phyloP scores from a whole-genome alignment of 257 asterid genomes.

The Penstemon davidsonii region DNA sequence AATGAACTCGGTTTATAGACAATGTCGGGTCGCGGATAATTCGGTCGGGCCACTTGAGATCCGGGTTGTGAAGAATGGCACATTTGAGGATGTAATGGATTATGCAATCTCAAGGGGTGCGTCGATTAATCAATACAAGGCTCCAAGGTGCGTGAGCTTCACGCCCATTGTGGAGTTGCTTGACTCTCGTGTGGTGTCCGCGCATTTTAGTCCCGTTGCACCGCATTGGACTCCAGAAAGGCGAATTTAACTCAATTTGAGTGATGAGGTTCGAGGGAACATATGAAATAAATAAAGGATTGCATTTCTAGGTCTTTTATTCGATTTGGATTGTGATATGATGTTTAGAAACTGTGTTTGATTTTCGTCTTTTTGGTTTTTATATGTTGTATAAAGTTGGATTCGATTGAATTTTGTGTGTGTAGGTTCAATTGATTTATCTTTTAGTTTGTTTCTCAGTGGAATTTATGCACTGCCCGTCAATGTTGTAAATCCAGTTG shows the following conservation, averaged over 20 bases:
- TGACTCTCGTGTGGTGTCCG: slow-evolving; percentile 59
- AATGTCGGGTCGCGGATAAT: slow-evolving; percentile 71
- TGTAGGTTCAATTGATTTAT: background rate
- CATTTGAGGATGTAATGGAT: slow-evolving; percentile 89
- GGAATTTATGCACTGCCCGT: no score
- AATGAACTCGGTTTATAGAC: slow-evolving; percentile 70
- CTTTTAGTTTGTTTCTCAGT: no score
- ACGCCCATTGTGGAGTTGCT: slow-evolving; percentile 71
- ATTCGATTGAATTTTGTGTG: background rate
- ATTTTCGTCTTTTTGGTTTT: background rate
- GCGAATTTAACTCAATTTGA: slow-evolving; percentile 28
- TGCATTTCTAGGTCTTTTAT: background rate
- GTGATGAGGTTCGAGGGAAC: slow-evolving; percentile 8
- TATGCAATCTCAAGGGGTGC: slow-evolving; percentile 81
- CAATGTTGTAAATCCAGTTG: no score
- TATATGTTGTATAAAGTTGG: background rate
- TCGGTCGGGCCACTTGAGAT: slow-evolving; percentile 82
- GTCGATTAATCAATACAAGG: slow-evolving; percentile 82
- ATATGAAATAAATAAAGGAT: background rate
- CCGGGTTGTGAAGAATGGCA: slow-evolving; percentile 64
- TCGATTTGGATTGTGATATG: background rate
- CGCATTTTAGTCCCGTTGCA: slow-evolving; percentile 59
- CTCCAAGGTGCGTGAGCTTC: slow-evolving; percentile 78
- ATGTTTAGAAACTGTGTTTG: slow-evolving; percentile 2
- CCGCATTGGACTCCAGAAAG: slow-evolving; percentile 69